A percentile compares a stretch with the other conserved stretches of the same genome.
phyloP scores from a whole-genome alignment of 305 asterid species.

The Rubia tinctorum region DNA sequence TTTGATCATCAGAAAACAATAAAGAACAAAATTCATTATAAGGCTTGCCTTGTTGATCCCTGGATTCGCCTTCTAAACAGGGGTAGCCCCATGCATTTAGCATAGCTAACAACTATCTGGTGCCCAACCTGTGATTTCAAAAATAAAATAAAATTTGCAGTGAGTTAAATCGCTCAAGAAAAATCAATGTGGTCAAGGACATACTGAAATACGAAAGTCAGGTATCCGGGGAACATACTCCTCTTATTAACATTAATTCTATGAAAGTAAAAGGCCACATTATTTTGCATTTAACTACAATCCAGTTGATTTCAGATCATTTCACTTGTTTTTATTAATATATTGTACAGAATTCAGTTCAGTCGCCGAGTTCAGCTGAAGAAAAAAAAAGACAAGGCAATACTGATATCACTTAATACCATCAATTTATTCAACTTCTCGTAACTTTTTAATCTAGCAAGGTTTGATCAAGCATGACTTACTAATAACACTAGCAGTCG shows the following conservation, averaged over 20 bases:
- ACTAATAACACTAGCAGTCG: not conserved
- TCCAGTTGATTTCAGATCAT: not conserved
- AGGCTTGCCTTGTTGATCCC: slow-evolving; percentile 79
- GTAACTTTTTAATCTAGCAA: not conserved
- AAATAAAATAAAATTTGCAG: slow-evolving; percentile 5
- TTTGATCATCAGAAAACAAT: not conserved
- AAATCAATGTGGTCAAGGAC: not conserved
- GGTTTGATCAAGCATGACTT: not conserved
- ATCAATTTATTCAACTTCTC: not conserved
- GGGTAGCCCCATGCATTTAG: slow-evolving; percentile 87
- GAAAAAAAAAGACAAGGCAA: not conserved
- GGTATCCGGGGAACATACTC: not conserved
- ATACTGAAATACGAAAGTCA: not conserved
- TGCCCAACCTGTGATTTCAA: slow-evolving; percentile 73
- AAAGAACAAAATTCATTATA: not conserved
- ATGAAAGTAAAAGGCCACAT: not conserved
- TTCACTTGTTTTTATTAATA: not conserved
- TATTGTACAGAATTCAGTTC: no score
- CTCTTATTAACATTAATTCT: not conserved
- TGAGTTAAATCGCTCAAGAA: not conserved
- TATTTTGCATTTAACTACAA: not conserved
- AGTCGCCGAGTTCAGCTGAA: not conserved
- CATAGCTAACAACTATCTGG: slow-evolving; percentile 75
- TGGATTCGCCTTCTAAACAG: slow-evolving; percentile 83
- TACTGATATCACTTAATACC: not conserved